Percentiles rank a stretch among this genome's conserved stretches.
Conservation (phyloP, 768 basidiomycete genomes). For the Hygrophoropsis aurantiaca region DNA sequence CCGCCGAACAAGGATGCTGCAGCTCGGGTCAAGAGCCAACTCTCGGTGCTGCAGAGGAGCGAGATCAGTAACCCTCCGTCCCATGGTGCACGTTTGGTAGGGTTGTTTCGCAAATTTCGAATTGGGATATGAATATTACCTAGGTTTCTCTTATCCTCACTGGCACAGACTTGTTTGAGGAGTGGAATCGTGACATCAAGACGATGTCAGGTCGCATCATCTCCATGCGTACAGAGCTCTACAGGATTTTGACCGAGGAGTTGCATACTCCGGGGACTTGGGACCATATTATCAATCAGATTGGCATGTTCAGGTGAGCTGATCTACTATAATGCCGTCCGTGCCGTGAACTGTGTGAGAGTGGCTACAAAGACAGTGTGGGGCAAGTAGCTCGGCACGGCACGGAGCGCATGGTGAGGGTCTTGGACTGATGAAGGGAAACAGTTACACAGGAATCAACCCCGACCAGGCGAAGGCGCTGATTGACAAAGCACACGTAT, state of each 20-base stretch:
- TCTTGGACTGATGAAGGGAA: conserved; percentile 10
- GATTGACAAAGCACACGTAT: conserved; percentile 74
- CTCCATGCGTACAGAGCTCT: conserved; percentile 81
- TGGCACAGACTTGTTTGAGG: conserved; percentile 66
- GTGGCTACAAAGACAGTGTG: background rate
- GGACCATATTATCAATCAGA: conserved; percentile 95
- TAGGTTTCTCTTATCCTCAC: conserved; percentile 85
- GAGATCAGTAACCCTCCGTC: conserved; percentile 96
- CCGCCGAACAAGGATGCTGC: conserved; percentile 64
- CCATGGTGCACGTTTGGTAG: conserved; percentile 85
- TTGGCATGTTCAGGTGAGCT: conserved; percentile 93
- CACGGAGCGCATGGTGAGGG: background rate
- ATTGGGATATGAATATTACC: background rate
- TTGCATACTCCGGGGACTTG: conserved; percentile 88
- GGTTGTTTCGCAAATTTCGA: conserved; percentile 21
- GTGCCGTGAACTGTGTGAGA: background rate
- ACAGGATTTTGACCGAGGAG: conserved; percentile 70
- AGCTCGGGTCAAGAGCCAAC: conserved; percentile 76
- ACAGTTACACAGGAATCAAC: conserved; percentile 83
- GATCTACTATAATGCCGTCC: background rate
- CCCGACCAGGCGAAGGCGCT: conserved; percentile 64
- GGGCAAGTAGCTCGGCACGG: background rate
- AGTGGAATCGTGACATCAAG: conserved; percentile 89
- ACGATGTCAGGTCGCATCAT: conserved; percentile 95
- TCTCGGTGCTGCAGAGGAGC: conserved; percentile 88